Evolutionary conservation across 345 rosid genomes (phyloP).

Genomic region (Laguncularia racemosa): DNA sequence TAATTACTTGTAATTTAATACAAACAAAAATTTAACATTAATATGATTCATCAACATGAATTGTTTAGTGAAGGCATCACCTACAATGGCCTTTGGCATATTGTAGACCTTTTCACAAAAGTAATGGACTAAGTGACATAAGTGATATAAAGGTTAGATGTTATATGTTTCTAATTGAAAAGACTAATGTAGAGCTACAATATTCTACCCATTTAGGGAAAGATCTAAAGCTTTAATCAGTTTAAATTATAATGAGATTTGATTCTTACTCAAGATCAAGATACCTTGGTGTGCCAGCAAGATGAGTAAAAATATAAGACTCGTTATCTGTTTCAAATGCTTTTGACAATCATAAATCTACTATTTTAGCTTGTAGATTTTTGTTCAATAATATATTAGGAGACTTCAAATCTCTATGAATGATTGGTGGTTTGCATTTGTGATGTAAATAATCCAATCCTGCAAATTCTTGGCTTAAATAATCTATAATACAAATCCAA

Average conservation of each 20-base stretch:
- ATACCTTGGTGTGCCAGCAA: constrained; percentile 48
- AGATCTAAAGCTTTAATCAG: neutral
- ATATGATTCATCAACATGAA: too few relatives aligned
- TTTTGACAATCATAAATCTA: constrained; percentile 58
- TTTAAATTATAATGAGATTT: neutral
- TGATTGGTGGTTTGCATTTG: constrained; percentile 46
- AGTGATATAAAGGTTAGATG: too few relatives aligned
- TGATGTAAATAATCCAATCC: constrained; percentile 60
- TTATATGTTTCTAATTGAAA: too few relatives aligned
- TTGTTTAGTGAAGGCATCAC: too few relatives aligned
- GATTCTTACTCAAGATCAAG: constrained; percentile 33
- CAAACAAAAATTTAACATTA: too few relatives aligned
- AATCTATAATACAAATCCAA: neutral
- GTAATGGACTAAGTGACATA: too few relatives aligned
- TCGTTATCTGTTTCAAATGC: constrained; percentile 23
- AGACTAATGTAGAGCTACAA: too few relatives aligned
- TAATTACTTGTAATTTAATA: too few relatives aligned
- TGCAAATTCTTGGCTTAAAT: constrained; percentile 6
- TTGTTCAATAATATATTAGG: constrained; percentile 49
- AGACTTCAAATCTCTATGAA: constrained; percentile 49
- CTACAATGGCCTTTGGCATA: too few relatives aligned
- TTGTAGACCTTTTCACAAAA: too few relatives aligned
- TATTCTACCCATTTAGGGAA: too few relatives aligned
- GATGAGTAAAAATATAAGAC: constrained; percentile 28
- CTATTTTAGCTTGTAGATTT: constrained; percentile 39